A percentile compares a stretch with the other conserved stretches of the same genome.
These are phyloP conservation scores for Myriosclerotinia scirpicola DNA, from an alignment of 2,329 filamentous ascomycete species.

Conservation along the genomic window DNA sequence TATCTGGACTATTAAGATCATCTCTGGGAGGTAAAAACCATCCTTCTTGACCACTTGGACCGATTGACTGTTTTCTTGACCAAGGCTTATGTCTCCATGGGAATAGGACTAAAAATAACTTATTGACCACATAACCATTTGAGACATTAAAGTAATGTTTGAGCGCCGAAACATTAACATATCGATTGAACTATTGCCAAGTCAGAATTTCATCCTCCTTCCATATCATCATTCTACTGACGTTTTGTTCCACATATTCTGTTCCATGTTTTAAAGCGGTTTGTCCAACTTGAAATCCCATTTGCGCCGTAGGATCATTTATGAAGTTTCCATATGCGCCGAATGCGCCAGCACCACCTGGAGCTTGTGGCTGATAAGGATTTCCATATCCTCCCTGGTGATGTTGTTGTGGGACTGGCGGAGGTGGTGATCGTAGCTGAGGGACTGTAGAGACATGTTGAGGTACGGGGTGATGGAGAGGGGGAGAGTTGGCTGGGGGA, in stretches of 20 bases:
- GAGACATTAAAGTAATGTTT: constrained; percentile 99
- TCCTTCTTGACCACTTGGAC: constrained; percentile 66
- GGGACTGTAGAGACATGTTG: constrained; percentile 98
- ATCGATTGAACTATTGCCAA: constrained; percentile 64
- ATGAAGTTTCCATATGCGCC: constrained; percentile 89
- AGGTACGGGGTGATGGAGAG: constrained; percentile 93
- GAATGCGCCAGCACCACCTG: constrained; percentile 53
- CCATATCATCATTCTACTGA: constrained; percentile 44
- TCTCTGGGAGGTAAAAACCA: constrained; percentile 90
- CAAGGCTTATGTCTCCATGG: constrained; percentile 98
- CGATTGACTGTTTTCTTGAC: constrained; percentile 82
- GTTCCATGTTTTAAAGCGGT: constrained; percentile 88
- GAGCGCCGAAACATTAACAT: constrained; percentile 86
- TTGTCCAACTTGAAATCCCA: constrained; percentile 92
- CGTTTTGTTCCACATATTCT: constrained; percentile 94
- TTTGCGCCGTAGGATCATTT: constrained; percentile 90
- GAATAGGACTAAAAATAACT: constrained; percentile 90
- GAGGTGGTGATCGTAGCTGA: constrained; percentile 90
- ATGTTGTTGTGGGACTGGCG: constrained; percentile 68
- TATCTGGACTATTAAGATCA: constrained; percentile 96
- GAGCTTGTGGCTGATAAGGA: constrained; percentile 65
- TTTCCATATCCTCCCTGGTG: constrained; percentile 67
- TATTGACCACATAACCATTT: constrained; percentile 93
- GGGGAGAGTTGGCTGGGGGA: constrained; percentile 71
- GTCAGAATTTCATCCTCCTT: constrained; percentile 26